Evolutionary conservation across 2,329 filamentous ascomycete species (phyloP).

Genomic region (Parascedosporium putredinis): DNA sequence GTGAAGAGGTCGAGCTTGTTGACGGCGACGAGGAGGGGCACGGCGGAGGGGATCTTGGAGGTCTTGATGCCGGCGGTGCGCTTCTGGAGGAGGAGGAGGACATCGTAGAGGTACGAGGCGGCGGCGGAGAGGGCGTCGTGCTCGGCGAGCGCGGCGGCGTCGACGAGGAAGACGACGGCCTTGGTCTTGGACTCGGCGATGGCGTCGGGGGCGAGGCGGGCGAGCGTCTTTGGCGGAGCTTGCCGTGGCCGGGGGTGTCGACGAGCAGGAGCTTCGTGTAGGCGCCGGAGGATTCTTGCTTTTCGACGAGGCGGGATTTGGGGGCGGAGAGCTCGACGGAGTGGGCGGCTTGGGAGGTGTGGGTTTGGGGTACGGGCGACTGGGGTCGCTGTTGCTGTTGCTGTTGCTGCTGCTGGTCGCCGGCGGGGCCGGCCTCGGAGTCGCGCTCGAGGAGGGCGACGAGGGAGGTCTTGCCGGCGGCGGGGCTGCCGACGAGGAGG

Average conservation of each 20-base stretch:
- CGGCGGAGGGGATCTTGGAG: conserved; percentile 43
- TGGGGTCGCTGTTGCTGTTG: too few relatives aligned
- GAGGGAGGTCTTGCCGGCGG: conserved; percentile 79
- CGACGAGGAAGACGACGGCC: conserved; percentile 80
- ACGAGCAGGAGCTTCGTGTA: conserved; percentile 65
- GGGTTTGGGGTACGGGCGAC: conserved; percentile 33
- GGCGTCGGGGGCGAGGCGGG: conserved; percentile 30
- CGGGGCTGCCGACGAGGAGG: conserved; percentile 70
- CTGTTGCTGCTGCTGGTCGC: too few relatives aligned
- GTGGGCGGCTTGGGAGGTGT: conserved; percentile 42
- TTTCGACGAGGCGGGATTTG: conserved; percentile 28
- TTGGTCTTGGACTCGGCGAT: conserved; percentile 38
- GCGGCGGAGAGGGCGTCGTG: conserved; percentile 57
- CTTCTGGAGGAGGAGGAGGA: conserved; percentile 75
- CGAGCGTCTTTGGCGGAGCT: conserved; percentile 66
- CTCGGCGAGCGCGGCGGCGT: conserved; percentile 57
- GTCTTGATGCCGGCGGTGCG: conserved; percentile 37
- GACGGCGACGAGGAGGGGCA: conserved; percentile 74
- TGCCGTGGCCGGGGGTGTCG: conserved; percentile 93
- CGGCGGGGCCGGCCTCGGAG: conserved; percentile 13
- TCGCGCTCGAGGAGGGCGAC: conserved; percentile 57
- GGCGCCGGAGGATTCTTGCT: conserved; percentile 43
- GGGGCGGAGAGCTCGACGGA: conserved; percentile 45
- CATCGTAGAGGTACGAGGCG: conserved; percentile 78
- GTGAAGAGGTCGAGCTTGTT: conserved; percentile 98